Base-by-base conservation (phyloP, 108 stramenopile genomes). In the Craspedostauros australis region DNA sequence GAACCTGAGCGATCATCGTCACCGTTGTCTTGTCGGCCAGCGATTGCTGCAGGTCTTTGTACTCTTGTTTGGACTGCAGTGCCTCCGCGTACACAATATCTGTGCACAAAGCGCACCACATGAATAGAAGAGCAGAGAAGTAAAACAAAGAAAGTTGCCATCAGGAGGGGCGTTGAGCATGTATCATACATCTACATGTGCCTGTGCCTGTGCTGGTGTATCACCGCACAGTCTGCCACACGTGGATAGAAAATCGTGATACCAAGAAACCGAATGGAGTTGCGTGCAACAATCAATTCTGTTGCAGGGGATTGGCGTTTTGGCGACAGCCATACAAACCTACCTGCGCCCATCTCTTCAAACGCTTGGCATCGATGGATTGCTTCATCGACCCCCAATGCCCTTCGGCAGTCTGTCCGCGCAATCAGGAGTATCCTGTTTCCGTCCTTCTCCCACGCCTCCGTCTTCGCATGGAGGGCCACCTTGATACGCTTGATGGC, bases 21-120 rank as follows among this genome's bases (percentile, higher is more conserved):
- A 62, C 50, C 32, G 72, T 70, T 21, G 44, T n/a, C 15, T 46
- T 25, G 27, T 66, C 47, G 50, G 65, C 39, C 24, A 29, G 12
- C 15, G 8, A 15, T 9, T 37, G 19, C 27, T 7, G 11, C 34
- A 80, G 47, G 34, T 23, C 34, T 37, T 32, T 20, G 52, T 80
- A 80, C 39, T 80, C 78, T 15, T 73, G 62, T 36, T 33, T 19
- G 37, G 55, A 60, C 40, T 75, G 74, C 28, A 80, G 47, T 36
- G 75, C 73, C 54, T 80, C 78, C 3, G 77, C 76, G 31, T 78
- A 78, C 20, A 78, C 66, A 48, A 74, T 54, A 18, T 78, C 73
- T n/a, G n/a, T n/a, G n/a, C n/a, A n/a, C n/a, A n/a, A n/a, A n/a
- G n/a, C n/a, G n/a, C n/a, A n/a, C n/a, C n/a, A n/a, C n/a, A n/a